A percentile compares a stretch with the other conserved stretches of the same genome.
Evolutionary conservation across 441 rosid species (phyloP).

Genomic region (Pelargonium fulgidum): DNA sequence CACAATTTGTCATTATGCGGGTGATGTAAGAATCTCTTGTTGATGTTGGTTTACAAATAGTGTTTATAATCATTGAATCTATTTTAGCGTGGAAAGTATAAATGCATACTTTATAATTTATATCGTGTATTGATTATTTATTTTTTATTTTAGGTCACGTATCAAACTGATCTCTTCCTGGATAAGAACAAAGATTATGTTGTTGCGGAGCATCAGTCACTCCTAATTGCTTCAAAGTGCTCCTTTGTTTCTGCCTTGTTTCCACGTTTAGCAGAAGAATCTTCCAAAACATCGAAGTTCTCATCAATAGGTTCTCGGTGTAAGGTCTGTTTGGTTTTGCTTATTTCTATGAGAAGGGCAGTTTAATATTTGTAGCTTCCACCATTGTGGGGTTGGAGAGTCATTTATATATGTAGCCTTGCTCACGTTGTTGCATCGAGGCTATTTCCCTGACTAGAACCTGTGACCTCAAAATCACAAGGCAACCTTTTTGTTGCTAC

Average conservation of each 20-base stretch:
- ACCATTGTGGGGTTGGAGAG: too few relatives aligned
- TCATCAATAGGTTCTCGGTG: slow-evolving; percentile 89
- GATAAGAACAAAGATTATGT: slow-evolving; percentile 99
- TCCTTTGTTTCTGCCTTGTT: slow-evolving; percentile 76
- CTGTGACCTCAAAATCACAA: too few relatives aligned
- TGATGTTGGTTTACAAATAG: slow-evolving; percentile 11
- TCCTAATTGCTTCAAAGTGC: slow-evolving; percentile 66
- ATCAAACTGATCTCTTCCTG: slow-evolving; percentile 84
- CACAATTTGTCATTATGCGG: slow-evolving; percentile 90
- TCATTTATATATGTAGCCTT: too few relatives aligned
- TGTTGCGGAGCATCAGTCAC: slow-evolving; percentile 89
- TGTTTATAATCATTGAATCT: slow-evolving; percentile 10
- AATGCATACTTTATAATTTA: not conserved
- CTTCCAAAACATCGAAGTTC: slow-evolving; percentile 83
- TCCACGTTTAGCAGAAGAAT: slow-evolving; percentile 75
- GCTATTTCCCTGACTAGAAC: too few relatives aligned
- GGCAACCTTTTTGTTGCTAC: too few relatives aligned
- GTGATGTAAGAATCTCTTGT: slow-evolving; percentile 62
- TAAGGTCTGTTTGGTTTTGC: slow-evolving; percentile 55
- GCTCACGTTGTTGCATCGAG: too few relatives aligned
- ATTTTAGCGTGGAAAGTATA: slow-evolving; percentile 11
- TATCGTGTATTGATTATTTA: slow-evolving; percentile 1
- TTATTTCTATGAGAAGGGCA: not conserved
- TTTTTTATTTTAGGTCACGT: slow-evolving; percentile 60
- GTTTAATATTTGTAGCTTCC: too few relatives aligned